These are phyloP conservation scores for Fraxinus pennsylvanica DNA, from an alignment of 257 asterid species.

Conservation along the genomic window DNA sequence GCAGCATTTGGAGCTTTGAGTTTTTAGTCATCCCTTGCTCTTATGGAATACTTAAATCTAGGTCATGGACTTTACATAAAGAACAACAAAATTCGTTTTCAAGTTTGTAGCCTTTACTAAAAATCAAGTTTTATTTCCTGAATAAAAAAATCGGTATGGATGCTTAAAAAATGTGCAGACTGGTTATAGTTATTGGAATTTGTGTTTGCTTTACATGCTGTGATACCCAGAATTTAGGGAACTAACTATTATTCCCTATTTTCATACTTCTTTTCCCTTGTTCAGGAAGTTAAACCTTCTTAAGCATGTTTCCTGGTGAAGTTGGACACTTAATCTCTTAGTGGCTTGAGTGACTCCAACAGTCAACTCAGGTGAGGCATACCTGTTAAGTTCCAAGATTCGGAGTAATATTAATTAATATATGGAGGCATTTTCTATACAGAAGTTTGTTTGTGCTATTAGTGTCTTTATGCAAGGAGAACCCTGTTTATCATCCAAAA, in stretches of 20 bases:
- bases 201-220: conserved; percentile 24
- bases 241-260: conserved; percentile 43
- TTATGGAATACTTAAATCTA: conserved; percentile 9
- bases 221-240: conserved; percentile 35
- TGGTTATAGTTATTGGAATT: conserved; percentile 24
- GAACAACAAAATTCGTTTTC: neutral
- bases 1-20: neutral
- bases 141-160: neutral
- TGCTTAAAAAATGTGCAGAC: conserved; percentile 17
- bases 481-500: conserved; percentile 15
- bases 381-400: conserved; percentile 32
- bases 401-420: conserved; percentile 20
- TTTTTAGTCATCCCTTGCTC: neutral
- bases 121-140: conserved; percentile 17
- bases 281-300: conserved; percentile 53
- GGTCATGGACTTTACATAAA: neutral
- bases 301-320: conserved; percentile 52
- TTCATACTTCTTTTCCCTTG: conserved; percentile 46
- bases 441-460: conserved; percentile 16
- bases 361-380: conserved; percentile 62
- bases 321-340: conserved; percentile 67
- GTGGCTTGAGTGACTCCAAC: conserved; percentile 70
- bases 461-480: conserved; percentile 16
- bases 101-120: neutral
- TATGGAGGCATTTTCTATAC: conserved; percentile 11